Evolutionary conservation across 805 yeast species (phyloP).

Genomic region (Schwanniomyces yamadae): DNA sequence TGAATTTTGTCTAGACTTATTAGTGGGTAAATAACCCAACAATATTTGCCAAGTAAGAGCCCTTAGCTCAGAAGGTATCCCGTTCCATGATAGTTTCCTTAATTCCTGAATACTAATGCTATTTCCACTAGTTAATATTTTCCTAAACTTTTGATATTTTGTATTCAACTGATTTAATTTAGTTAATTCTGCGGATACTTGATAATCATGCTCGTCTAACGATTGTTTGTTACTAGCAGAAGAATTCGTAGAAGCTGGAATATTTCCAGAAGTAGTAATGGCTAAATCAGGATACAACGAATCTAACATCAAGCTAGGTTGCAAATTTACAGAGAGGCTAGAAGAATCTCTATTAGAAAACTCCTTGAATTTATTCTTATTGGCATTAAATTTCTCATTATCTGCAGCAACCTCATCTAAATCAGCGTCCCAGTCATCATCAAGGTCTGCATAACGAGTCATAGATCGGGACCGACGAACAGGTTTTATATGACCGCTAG

Average conservation of each 20-base stretch:
- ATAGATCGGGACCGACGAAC: constrained; percentile 14
- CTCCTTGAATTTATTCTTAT: constrained; percentile 24
- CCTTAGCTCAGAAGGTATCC: constrained; percentile 78
- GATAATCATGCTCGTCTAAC: constrained; percentile 42
- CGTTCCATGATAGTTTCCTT: constrained; percentile 87
- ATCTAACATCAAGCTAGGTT: constrained; percentile 32
- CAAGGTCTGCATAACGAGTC: constrained; percentile 64
- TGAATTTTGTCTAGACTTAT: constrained; percentile 67
- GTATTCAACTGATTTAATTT: constrained; percentile 59
- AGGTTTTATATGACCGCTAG: constrained; percentile 6
- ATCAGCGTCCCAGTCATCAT: constrained; percentile 88
- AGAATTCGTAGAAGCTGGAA: constrained; percentile 11
- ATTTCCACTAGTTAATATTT: constrained; percentile 50
- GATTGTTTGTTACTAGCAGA: constrained; percentile 24
- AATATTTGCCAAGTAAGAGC: constrained; percentile 87
- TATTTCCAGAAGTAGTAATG: constrained; percentile 14
- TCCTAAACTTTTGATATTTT: constrained; percentile 65
- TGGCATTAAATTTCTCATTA: constrained; percentile 8
- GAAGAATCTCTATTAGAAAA: constrained; percentile 23
- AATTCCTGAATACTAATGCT: constrained; percentile 65
- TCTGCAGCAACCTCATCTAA: constrained; percentile 44
- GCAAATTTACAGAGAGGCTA: constrained; percentile 23
- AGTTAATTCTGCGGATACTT: constrained; percentile 47
- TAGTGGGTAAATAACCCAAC: constrained; percentile 87
- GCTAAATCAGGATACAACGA: constrained; percentile 39